Conservation (phyloP, 2,329 filamentous ascomycete genomes). For the Teratosphaeria pseudoeucalypti region DNA sequence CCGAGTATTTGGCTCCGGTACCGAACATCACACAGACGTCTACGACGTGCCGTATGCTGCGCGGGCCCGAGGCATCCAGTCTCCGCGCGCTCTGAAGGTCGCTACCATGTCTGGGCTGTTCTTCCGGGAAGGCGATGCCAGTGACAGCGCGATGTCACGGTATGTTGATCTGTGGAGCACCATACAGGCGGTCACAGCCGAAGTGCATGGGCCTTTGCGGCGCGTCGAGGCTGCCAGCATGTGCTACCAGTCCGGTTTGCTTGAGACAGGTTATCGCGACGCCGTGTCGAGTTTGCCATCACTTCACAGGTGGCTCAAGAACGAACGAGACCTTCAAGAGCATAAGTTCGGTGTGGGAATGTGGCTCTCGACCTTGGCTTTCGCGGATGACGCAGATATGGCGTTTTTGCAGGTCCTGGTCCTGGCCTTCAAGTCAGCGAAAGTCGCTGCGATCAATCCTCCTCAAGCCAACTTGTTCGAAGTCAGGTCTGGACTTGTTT, state of each 20-base stretch:
- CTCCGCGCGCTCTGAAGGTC: conserved; percentile 1
- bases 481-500: background rate
- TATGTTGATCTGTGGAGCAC: conserved; percentile 1
- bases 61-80: conserved; percentile 4
- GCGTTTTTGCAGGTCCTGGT: conserved; percentile 33
- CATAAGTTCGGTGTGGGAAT: conserved; percentile 9
- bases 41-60: conserved; percentile 18
- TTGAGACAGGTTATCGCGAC: conserved; percentile 1
- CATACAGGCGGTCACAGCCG: background rate
- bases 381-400: conserved; percentile 30
- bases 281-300: conserved; percentile 5
- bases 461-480: conserved; percentile 23
- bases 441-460: conserved; percentile 29
- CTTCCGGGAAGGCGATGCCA: background rate
- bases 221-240: background rate
- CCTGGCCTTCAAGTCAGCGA: conserved; percentile 27
- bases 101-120: conserved; percentile 2
- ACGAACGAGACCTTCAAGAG: background rate
- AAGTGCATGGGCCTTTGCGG: background rate
- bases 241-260: conserved; percentile 5
- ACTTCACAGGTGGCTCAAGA: conserved; percentile 5
- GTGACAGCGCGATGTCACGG: background rate
- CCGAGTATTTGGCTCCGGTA: conserved; percentile 23
- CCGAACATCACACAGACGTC: conserved; percentile 15
- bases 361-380: conserved; percentile 33